A percentile compares a stretch with the other conserved stretches of the same genome.
phyloP scores from a whole-genome alignment of 176 grass and related monocot genomes.

The Lolium rigidum region DNA sequence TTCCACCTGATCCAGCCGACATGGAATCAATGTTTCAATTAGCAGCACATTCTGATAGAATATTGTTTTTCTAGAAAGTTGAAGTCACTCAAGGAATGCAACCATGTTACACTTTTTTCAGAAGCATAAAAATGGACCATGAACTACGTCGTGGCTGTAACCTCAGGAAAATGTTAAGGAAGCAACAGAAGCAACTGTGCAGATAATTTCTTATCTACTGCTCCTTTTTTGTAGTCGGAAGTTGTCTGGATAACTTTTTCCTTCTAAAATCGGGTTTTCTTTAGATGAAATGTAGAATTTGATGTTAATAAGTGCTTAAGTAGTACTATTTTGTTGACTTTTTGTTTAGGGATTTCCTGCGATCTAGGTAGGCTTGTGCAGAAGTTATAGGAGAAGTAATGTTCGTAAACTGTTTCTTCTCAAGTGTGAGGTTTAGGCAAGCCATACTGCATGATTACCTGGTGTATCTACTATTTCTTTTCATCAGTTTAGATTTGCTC shows the following conservation, averaged over 20 bases:
- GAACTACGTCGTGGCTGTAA: no score
- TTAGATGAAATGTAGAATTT: neutral
- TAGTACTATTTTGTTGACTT: neutral
- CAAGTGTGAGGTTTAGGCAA: neutral
- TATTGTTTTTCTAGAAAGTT: neutral
- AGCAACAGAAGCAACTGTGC: no score
- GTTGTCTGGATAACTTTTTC: neutral
- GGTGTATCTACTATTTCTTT: neutral
- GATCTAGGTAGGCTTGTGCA: neutral
- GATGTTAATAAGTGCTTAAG: neutral
- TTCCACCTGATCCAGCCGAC: slow-evolving; percentile 59
- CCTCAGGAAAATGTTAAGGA: no score
- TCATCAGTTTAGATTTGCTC: neutral
- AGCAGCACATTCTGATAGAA: slow-evolving; percentile 6
- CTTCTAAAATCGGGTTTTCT: neutral
- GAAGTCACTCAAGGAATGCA: neutral
- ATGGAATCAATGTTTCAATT: neutral
- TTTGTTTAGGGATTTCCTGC: neutral
- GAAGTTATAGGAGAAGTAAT: neutral
- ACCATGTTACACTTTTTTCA: no score
- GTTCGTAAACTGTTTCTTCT: neutral
- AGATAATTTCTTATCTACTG: no score
- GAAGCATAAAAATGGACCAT: no score
- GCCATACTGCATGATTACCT: neutral
- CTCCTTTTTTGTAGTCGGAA: no score